phyloP scores from a whole-genome alignment of 208 protist species.

The Acanthamoeba healyi region DNA sequence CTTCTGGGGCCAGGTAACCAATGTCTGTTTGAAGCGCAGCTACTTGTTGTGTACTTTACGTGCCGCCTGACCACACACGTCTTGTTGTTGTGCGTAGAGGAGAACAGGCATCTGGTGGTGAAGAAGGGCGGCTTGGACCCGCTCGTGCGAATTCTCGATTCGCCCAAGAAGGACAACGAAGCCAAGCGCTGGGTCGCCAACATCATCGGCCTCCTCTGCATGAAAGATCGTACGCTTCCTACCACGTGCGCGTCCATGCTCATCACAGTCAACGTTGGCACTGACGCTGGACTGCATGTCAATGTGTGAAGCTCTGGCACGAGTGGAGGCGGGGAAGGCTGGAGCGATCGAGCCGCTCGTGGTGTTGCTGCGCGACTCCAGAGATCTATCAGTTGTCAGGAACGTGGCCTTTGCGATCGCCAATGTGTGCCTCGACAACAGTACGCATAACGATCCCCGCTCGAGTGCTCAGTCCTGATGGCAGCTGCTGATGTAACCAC shows the following conservation, averaged over 20 bases:
- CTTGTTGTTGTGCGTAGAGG: not conserved
- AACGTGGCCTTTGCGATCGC: conserved; percentile 27
- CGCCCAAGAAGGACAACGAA: conserved; percentile 49
- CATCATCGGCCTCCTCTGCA: conserved; percentile 46
- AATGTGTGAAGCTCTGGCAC: not conserved
- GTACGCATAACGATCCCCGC: not conserved
- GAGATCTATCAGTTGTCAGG: not conserved
- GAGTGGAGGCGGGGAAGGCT: conserved; percentile 1
- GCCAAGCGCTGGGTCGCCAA: conserved; percentile 41
- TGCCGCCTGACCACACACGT: not conserved
- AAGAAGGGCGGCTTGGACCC: conserved; percentile 43
- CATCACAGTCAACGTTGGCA: not conserved
- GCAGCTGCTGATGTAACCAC: too few species aligned
- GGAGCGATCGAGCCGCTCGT: conserved; percentile 20
- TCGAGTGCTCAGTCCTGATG: too few species aligned
- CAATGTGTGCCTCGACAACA: conserved; percentile 37
- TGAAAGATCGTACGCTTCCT: not conserved
- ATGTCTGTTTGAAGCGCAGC: too few species aligned
- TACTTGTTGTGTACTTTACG: too few species aligned
- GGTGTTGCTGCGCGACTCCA: conserved; percentile 20
- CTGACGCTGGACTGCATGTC: not conserved
- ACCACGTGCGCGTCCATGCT: not conserved
- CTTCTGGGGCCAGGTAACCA: not conserved
- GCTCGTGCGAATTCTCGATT: conserved; percentile 42
- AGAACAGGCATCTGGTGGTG: conserved; percentile 45